Evolutionary conservation across 2,329 filamentous ascomycete genomes (phyloP).

Genomic region (Tolypocladium guangdongense): DNA sequence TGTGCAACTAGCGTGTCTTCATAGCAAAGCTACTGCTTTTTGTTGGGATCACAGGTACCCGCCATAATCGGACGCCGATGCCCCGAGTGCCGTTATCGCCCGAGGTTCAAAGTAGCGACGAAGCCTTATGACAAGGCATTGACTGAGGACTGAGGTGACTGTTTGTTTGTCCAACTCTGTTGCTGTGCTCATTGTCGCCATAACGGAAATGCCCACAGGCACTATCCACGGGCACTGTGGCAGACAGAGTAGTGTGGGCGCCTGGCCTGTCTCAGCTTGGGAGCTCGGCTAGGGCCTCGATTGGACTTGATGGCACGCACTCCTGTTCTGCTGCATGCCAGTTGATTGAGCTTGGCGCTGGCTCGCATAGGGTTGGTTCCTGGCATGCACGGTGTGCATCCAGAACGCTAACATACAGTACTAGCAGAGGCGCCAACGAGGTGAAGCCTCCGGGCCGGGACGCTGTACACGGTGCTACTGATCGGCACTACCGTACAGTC

Average conservation of each 20-base stretch:
- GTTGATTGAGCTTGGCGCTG: background rate
- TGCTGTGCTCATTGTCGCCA: background rate
- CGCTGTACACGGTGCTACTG: background rate
- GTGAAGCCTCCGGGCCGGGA: background rate
- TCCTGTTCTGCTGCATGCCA: conserved; percentile 1
- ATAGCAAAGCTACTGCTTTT: background rate
- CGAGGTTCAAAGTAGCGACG: background rate
- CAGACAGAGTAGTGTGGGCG: background rate
- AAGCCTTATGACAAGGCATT: background rate
- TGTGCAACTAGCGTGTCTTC: background rate
- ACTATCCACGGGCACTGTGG: background rate
- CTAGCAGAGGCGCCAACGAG: background rate
- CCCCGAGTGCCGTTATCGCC: background rate
- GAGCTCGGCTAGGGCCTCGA: background rate
- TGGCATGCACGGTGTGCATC: background rate
- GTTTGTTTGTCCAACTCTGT: background rate
- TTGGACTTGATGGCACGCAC: conserved; percentile 2
- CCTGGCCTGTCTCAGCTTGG: conserved; percentile 1
- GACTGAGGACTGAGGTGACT: background rate
- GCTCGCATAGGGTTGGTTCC: background rate
- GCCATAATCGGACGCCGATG: background rate
- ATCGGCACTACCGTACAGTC: background rate
- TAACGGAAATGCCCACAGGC: too few species aligned
- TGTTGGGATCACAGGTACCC: background rate
- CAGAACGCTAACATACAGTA: background rate